Evolutionary conservation across 2,329 filamentous ascomycete species (phyloP).

Genomic region (Fusarium poae): DNA sequence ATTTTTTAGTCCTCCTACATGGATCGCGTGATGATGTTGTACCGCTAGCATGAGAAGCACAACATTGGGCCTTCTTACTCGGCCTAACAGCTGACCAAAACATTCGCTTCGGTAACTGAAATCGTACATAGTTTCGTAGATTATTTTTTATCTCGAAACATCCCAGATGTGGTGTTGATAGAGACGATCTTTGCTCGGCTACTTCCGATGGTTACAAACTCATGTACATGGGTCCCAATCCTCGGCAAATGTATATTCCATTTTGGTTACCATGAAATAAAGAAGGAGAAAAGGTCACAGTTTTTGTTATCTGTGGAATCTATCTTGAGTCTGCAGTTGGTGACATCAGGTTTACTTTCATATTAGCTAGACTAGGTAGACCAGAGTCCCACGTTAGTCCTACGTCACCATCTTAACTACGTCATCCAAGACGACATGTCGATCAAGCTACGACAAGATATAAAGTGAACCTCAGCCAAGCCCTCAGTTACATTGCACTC

Average conservation of each 20-base stretch:
- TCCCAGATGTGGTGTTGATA: background rate
- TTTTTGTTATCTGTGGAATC: no score
- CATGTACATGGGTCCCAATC: background rate
- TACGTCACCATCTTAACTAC: slow-evolving; percentile 7
- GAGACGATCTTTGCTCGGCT: background rate
- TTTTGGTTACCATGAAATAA: background rate
- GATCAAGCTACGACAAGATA: background rate
- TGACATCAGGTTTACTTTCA: background rate
- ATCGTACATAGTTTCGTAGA: background rate
- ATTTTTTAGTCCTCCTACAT: background rate
- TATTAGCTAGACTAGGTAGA: no score
- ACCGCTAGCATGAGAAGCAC: background rate
- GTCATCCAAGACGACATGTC: background rate
- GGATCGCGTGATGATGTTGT: background rate
- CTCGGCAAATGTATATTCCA: background rate
- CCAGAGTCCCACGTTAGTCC: background rate
- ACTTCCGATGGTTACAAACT: background rate
- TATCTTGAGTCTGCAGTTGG: background rate
- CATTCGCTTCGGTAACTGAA: background rate
- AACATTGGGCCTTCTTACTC: background rate
- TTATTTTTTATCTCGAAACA: background rate
- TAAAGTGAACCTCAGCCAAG: slow-evolving; percentile 3
- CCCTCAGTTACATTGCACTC: accelerated
- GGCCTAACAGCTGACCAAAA: background rate
- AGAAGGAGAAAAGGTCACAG: background rate